Evolutionary conservation across 108 stramenopile species (phyloP).

Genomic region (Aurantiochytrium sp.): DNA sequence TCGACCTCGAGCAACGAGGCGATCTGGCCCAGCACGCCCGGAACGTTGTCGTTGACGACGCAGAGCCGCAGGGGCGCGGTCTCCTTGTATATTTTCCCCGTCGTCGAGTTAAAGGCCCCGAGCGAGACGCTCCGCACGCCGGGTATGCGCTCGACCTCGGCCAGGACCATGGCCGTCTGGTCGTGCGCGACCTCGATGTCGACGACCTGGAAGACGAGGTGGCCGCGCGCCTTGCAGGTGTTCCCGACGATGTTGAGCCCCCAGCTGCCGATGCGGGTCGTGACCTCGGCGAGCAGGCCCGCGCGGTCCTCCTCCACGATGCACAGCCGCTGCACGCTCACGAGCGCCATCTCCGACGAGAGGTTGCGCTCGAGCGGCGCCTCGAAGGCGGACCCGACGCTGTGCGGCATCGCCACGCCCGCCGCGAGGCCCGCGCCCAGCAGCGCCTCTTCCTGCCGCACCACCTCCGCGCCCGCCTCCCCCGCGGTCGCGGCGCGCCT

Average conservation of each 20-base stretch:
- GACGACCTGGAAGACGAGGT: not conserved
- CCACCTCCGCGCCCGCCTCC: too few relatives aligned
- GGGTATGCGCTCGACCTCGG: not conserved
- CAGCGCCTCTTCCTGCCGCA: too few relatives aligned
- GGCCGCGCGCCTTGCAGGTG: not conserved
- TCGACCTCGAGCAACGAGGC: not conserved
- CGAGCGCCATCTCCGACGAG: too few relatives aligned
- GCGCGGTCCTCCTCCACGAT: constrained; percentile 9
- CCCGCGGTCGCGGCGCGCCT: too few relatives aligned
- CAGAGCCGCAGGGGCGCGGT: constrained; percentile 5
- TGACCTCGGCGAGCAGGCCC: not conserved
- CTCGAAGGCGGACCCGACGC: too few relatives aligned
- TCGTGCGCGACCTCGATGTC: not conserved
- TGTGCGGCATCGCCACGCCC: too few relatives aligned
- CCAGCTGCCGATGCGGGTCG: not conserved
- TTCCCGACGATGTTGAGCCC: constrained; percentile 28
- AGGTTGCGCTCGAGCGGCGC: too few relatives aligned
- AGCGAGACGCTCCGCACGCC: not conserved
- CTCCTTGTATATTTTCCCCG: not conserved
- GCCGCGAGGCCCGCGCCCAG: too few relatives aligned
- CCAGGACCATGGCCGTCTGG: not conserved
- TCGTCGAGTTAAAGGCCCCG: not conserved
- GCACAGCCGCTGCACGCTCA: not conserved
- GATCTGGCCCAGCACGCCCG: constrained; percentile 3
- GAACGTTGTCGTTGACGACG: not conserved